Evolutionary conservation across 352 stramenopile species (phyloP), one percentile per base, ranked within the genome.

Genomic region (Phytopythium vexans): DNA sequence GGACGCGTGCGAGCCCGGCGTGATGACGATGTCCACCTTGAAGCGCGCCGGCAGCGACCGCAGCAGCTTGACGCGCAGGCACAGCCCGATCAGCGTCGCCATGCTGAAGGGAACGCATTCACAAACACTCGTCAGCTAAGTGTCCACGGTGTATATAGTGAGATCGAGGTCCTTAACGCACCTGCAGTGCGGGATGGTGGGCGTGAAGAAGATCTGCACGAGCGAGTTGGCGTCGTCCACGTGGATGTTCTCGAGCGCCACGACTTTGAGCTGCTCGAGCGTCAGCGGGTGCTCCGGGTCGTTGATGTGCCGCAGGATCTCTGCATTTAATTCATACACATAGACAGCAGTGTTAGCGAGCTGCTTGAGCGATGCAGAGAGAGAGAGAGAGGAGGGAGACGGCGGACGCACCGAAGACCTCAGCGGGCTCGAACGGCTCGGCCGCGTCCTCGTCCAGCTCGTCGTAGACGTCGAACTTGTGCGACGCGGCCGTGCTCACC

Each of bases 131-230:
- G 40, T 14, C 14, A 48, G 41, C 7, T 40, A 40, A 3, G 12
- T 34, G 15, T 46, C 10, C 46, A 40, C 12, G 35, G 3, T 37
- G 27, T 34, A 14, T 27, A 47, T 21, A 60, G 38, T 40, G 32
- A 40, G 8, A 14, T 31, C 7, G 9, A 3, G 9, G 1, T 61
- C 16, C 34, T 43, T n/a, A 2, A 45, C 47, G 41, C 41, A 82
- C 77, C 77, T 92, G 84, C 96, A 99, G 78, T 99, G 96, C 44
- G 95, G 96, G 56, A 99, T 98, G 27, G 96, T 99, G 21, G 96
- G 96, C 61, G 91, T 96, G 68, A 94, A 96, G 50, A 75, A 88
- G 33, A 98, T 74, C 49, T 73, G 75, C 14, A 98, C 73, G 52
- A 64, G 71, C 58, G 80, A 96, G 34, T 72, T 77, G 1, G 54